Percentiles rank a stretch among this genome's conserved stretches.
Evolutionary conservation across 257 asterid species (phyloP).

Genomic region (Solanum peruvianum): DNA sequence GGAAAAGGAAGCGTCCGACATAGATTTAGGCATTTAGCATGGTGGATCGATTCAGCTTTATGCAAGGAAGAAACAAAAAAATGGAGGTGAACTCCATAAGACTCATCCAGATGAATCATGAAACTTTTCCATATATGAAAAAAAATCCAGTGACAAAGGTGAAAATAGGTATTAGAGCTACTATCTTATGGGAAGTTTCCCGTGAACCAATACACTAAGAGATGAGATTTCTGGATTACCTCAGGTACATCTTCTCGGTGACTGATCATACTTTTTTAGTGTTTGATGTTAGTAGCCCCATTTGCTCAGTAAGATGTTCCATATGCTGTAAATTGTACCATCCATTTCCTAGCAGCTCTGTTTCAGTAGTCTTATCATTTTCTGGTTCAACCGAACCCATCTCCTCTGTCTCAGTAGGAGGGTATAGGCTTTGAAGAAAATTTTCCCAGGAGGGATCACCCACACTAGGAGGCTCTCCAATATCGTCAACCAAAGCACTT

Average conservation of each 20-base stretch:
- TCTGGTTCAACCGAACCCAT: slow-evolving; percentile 14
- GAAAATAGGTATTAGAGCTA: background rate
- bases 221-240: background rate
- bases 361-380: slow-evolving; percentile 28
- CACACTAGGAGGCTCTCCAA: slow-evolving; percentile 61
- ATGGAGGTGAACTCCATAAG: background rate
- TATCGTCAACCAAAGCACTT: slow-evolving; percentile 33
- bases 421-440: slow-evolving; percentile 43
- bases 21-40: background rate
- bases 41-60: background rate
- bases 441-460: slow-evolving; percentile 77
- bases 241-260: background rate
- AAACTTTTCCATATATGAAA: background rate
- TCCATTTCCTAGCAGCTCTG: slow-evolving; percentile 26
- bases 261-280: slow-evolving; percentile 13
- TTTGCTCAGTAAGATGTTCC: slow-evolving; percentile 68
- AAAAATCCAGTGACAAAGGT: background rate
- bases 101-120: background rate
- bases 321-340: slow-evolving; percentile 46
- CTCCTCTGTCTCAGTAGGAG: slow-evolving; percentile 19
- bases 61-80: background rate
- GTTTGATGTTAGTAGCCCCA: slow-evolving; percentile 70
- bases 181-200: background rate
- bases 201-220: background rate
- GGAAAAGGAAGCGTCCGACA: background rate